A percentile compares a stretch with the other conserved stretches of the same genome.
Conservation (phyloP, 1,284 basidiomycete genomes). For the Boletus calvinii region DNA sequence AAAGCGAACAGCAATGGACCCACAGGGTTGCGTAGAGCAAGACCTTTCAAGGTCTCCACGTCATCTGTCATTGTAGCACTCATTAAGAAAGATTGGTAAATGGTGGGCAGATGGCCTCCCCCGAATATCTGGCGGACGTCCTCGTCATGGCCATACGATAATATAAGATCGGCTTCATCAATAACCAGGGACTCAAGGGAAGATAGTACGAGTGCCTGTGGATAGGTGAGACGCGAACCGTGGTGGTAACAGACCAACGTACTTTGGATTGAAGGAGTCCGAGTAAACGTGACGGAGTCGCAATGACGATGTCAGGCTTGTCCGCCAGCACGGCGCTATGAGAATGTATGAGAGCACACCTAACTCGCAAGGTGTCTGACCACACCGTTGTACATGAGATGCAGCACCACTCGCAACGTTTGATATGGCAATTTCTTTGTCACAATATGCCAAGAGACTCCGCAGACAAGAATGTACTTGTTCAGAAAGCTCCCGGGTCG, state of each 20-base stretch:
- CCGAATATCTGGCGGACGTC: constrained; percentile 86
- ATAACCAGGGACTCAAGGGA: constrained; percentile 87
- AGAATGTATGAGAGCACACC: constrained; percentile 3
- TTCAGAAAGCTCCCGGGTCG: constrained; percentile 91
- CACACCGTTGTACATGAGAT: constrained; percentile 75
- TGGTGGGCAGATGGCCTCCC: constrained; percentile 77
- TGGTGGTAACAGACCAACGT: not conserved
- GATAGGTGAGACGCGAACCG: constrained; percentile 3
- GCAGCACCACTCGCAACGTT: constrained; percentile 81
- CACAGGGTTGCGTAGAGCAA: constrained; percentile 86
- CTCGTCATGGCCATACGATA: constrained; percentile 96
- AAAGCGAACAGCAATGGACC: constrained; percentile 28
- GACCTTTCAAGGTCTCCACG: constrained; percentile 86
- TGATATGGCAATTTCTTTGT: constrained; percentile 69
- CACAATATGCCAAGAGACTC: constrained; percentile 71
- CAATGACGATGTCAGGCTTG: constrained; percentile 88
- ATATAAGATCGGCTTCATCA: constrained; percentile 96
- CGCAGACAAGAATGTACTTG: constrained; percentile 81
- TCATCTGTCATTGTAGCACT: constrained; percentile 98
- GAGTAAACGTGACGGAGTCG: constrained; percentile 87
- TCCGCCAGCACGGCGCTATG: constrained; percentile 79
- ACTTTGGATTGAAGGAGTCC: constrained; percentile 80
- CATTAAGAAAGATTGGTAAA: constrained; percentile 96
- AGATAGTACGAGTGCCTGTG: constrained; percentile 58
- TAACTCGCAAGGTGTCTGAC: not conserved